These are phyloP conservation scores for Lactarius trivialis DNA, from an alignment of 768 basidiomycete genomes.

Conservation along the genomic window DNA sequence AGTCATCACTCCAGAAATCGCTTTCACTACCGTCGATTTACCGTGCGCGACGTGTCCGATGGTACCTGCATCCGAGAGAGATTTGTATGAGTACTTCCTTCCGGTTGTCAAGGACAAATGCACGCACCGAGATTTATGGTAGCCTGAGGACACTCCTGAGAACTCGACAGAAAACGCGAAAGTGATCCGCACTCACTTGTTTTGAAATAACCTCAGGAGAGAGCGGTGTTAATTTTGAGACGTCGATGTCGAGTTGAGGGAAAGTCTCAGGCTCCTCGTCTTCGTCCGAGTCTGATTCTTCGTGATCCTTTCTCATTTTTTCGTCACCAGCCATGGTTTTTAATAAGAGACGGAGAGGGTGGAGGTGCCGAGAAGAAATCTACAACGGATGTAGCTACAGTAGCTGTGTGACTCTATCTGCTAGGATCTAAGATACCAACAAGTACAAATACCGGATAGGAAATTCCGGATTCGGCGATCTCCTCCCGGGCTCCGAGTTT, in stretches of 20 bases:
- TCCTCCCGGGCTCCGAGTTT: no score
- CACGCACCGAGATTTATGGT: slow-evolving; percentile 84
- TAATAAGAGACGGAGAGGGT: neutral
- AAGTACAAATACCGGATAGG: no score
- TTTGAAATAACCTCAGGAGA: slow-evolving; percentile 88
- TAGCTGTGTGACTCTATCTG: no score
- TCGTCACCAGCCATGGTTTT: slow-evolving; percentile 61
- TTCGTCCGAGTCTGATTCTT: slow-evolving; percentile 67
- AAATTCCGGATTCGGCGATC: no score
- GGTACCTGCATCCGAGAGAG: slow-evolving; percentile 52
- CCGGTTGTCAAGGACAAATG: neutral
- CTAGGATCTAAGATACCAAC: no score
- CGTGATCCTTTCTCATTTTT: slow-evolving; percentile 52
- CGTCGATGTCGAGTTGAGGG: slow-evolving; percentile 71
- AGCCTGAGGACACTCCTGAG: slow-evolving; percentile 45
- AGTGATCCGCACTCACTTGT: slow-evolving; percentile 49
- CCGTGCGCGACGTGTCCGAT: slow-evolving; percentile 99
- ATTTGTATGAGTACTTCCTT: neutral
- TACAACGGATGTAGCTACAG: no score
- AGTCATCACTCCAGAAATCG: slow-evolving; percentile 97
- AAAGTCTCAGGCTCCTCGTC: slow-evolving; percentile 47
- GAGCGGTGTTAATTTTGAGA: slow-evolving; percentile 75
- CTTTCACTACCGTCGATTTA: slow-evolving; percentile 95
- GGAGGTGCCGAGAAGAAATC: neutral
- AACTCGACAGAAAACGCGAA: neutral